Conservation (phyloP, 441 rosid species). For the Corymbia calophylla region DNA sequence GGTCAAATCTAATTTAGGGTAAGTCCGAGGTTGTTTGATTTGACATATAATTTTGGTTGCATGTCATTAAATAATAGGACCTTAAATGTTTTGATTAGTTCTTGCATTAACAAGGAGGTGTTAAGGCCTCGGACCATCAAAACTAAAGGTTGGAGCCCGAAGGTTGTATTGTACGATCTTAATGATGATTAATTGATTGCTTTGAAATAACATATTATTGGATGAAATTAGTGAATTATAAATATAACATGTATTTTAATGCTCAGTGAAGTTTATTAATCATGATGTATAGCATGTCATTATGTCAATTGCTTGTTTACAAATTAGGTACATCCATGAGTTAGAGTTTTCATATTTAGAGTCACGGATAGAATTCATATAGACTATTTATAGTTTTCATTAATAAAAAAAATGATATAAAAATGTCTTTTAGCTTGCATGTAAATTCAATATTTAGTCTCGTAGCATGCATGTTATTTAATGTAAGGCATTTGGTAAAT, state of each 20-base stretch:
- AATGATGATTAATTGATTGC: neutral
- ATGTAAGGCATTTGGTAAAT: neutral
- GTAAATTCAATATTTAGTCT: neutral
- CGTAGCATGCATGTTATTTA: neutral
- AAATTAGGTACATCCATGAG: neutral
- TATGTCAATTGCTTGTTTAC: neutral
- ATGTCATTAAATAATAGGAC: neutral
- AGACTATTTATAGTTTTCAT: neutral
- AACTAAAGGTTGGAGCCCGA: neutral
- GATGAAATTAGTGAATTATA: neutral
- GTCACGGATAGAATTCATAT: neutral
- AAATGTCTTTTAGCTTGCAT: neutral
- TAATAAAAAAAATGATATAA: too few species aligned
- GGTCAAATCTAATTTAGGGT: neutral
- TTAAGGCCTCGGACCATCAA: neutral
- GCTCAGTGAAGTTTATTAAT: rapidly evolving
- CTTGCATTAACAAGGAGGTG: neutral
- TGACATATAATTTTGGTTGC: neutral
- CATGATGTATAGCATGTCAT: neutral
- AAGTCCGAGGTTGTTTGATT: neutral
- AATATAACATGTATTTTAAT: too few species aligned
- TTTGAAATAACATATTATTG: too few species aligned
- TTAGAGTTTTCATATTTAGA: neutral
- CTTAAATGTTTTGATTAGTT: neutral
- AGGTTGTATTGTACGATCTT: neutral